A percentile compares a stretch with the other conserved stretches of the same genome.
Evolutionary conservation across 2,329 filamentous ascomycete genomes (phyloP).

Genomic region (Beauveria sp.): DNA sequence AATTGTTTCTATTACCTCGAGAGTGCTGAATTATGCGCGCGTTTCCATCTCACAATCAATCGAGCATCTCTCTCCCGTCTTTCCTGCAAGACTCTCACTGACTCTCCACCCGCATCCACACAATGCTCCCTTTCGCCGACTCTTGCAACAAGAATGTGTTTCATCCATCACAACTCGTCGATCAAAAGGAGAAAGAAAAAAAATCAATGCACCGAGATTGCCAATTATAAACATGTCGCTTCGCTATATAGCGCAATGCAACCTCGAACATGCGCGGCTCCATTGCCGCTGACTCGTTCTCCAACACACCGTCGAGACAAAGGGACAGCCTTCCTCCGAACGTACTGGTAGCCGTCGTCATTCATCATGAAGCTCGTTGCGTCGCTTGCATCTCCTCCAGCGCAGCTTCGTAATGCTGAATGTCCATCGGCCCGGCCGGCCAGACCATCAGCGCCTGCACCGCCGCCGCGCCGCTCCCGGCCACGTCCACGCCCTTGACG

Average conservation of each 20-base stretch:
- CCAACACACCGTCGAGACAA: background rate
- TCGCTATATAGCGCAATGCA: background rate
- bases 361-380: background rate
- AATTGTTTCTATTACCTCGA: background rate
- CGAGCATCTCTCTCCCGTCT: background rate
- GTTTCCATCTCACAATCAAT: background rate
- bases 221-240: background rate
- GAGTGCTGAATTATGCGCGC: background rate
- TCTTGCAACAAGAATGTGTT: background rate
- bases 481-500: constrained; percentile 33
- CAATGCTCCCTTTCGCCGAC: background rate
- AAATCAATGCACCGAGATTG: background rate
- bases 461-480: constrained; percentile 17
- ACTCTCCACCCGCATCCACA: background rate
- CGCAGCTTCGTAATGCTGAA: constrained; percentile 63
- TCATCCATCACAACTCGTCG: background rate
- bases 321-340: background rate
- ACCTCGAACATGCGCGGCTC: too few species aligned
- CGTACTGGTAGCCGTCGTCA: background rate
- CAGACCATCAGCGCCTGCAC: constrained; percentile 75
- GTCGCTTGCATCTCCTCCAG: constrained; percentile 27
- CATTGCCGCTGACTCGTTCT: background rate
- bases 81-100: background rate
- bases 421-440: constrained; percentile 63
- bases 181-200: background rate